Base-by-base conservation (phyloP, 176 grass and related monocot species). In the Saccharum officinarum region DNA sequence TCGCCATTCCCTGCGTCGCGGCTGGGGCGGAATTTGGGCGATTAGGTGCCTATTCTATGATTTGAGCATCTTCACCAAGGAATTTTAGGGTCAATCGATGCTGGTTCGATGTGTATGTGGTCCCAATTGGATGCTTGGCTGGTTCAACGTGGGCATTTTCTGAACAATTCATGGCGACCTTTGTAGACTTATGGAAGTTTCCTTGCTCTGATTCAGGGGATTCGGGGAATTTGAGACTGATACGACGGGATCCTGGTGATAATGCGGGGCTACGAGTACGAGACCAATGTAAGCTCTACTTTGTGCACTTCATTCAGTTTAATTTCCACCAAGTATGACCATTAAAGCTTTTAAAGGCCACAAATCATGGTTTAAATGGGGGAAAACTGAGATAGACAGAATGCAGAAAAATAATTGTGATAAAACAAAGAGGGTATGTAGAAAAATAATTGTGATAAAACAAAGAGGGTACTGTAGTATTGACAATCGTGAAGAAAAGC, bases 261-360 rank as follows among this genome's bases (percentile, higher is more conserved):
- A 68, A 91, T 91, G 89, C 80, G 89, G 33, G 64, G 81, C 50
- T 91, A 87, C 77, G 71, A 71, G 10, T 91, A 91, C 34, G 81
- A 80, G 25, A 91, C 85, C 34, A 84, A 87, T 87, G 89, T 91
- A 91, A 87, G 72, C 42, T 61, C 8, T 75, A 8, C 33, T 14
- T 31, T 59, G 14, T 34, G 10, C 41, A 22, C 28, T 71, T 38
- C 9, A 8, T 69, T 23, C 3, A 33, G 41, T 44, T 39, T 52
- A 66, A 3, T 71, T 54, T 28, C 3, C 14, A 16, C 36, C 23
- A 10, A 44, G 16, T n/a, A 14, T 45, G 69, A 84, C 57, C 28
- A 1, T 0, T 77, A 38, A 72, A 63, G 68, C 3, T 10, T 31
- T 50, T 61, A 61, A 61, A 10, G 22, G 57, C 10, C 37, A 49